These are phyloP conservation scores for Metschnikowia lochheadii DNA, from an alignment of 805 yeast genomes.

Conservation along the genomic window DNA sequence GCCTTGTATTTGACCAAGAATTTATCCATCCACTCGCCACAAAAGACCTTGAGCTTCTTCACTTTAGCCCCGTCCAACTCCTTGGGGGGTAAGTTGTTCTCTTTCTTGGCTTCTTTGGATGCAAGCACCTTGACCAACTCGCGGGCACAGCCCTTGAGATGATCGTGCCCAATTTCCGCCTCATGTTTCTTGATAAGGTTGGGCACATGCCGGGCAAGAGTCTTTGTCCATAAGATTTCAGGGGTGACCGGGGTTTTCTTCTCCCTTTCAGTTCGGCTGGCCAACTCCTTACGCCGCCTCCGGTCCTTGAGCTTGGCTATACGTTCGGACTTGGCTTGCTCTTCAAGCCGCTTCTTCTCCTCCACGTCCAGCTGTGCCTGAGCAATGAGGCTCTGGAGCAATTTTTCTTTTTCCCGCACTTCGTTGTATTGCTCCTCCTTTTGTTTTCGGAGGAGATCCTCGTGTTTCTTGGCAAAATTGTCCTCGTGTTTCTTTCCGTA, in stretches of 20 bases:
- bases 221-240: slow-evolving; percentile 38
- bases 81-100: slow-evolving; percentile 42
- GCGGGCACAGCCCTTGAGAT: slow-evolving; percentile 70
- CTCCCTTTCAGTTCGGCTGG: not conserved
- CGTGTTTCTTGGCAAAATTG: slow-evolving; percentile 29
- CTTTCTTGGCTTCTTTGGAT: slow-evolving; percentile 60
- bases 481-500: slow-evolving; percentile 11
- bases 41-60: slow-evolving; percentile 64
- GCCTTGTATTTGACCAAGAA: slow-evolving; percentile 46
- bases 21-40: slow-evolving; percentile 63
- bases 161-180: slow-evolving; percentile 64
- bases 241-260: slow-evolving; percentile 5
- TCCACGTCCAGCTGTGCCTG: slow-evolving; percentile 29
- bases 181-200: slow-evolving; percentile 68
- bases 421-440: slow-evolving; percentile 31
- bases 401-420: slow-evolving; percentile 32
- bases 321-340: slow-evolving; percentile 20
- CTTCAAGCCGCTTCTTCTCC: slow-evolving; percentile 27
- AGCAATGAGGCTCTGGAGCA: slow-evolving; percentile 33
- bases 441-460: slow-evolving; percentile 29
- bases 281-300: slow-evolving; percentile 13
- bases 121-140: slow-evolving; percentile 69
- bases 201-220: slow-evolving; percentile 75
- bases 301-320: slow-evolving; percentile 21
- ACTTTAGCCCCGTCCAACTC: slow-evolving; percentile 63